Base-by-base conservation (phyloP, 1,139 yeast species). In the Debaryomyces robertsiae region DNA sequence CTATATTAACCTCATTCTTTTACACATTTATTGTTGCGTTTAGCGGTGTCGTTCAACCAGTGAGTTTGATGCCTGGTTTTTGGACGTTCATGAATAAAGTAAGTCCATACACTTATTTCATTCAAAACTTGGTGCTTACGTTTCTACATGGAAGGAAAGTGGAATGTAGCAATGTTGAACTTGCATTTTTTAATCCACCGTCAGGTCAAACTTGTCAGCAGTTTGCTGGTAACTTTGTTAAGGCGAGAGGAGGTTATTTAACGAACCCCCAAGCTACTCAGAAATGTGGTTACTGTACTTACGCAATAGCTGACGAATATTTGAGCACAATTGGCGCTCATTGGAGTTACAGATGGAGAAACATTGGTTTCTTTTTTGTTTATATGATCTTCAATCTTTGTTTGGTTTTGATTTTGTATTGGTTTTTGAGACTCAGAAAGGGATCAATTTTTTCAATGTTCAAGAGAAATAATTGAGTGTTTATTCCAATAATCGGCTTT, bases 31-130 rank as follows among this genome's bases (percentile, higher is more conserved):
- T 79, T 61, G 67, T 81, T 42, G 66, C 75, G 9, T 81, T 81
- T 65, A 75, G 82, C 54, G 88, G 88, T 58, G 82, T 82, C 44
- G 75, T 79, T 39, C 86, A 81, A 55, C 84, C 84, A 11, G 65
- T 62, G 15, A 42, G 53, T 3, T 64, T 76, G 42, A 74, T 82
- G 76, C 86, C 85, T n/a, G 81, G 82, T 2, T 84, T 85, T 65
- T 84, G 84, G 83, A 61, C 58, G 1, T 63, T 63, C 42, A 82
- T 85, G 87, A 79, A 82, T 65, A 77, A 82, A 54, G 75, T 76
- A 2, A 79, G 86, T 5, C 93, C 93, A 17, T 77, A 79, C 61
- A 82, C 89, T 1, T 85, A 84, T 53, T 69, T 81, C 49, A 74
- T 84, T 40, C 81, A 80, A 40, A 82, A 81, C 30, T 63, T 83